Evolutionary conservation across 345 rosid species (phyloP), one percentile per base, ranked within the genome.

Genomic region (Gossypium australe): DNA sequence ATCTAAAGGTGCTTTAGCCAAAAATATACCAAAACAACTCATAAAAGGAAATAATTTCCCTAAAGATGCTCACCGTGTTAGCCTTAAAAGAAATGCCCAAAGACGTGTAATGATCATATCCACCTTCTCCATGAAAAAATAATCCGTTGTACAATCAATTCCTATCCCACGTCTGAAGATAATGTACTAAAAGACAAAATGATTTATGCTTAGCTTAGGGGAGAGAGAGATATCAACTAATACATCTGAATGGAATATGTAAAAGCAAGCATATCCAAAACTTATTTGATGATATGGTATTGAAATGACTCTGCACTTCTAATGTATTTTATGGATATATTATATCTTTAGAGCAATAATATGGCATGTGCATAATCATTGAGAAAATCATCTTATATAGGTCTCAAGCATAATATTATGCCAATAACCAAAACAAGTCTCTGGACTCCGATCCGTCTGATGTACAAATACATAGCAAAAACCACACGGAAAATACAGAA

Each of bases 151-250:
- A 76, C 67, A 81, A 85, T 94, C 98, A 73, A 92, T 62, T 74
- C 97, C 98, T 67, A 94, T 87, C 60, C 98, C 98, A 47, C 97
- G 92, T 72, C 98, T 87, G 85, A 94, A 94, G 81, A 94, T 90
- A 71, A 94, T 84, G 68, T 88, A 94, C 98, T 94, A 74, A 71
- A 34, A 66, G 80, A 75, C 14, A 20, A 77, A 76, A 55, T 47
- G 25, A 11, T 67, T 25, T 29, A 49, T 38, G 25, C 53, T 69
- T 47, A 43, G 72, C 12, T 51, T 55, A 11, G 22, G 45, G 45
- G 45, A 48, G 52, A 75, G 12, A 75, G 12, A n/a, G 38, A 75
- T 41, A 7, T n/a, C 58, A n/a, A 55, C 24, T 8, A n/a, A 55
- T 55, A n/a, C 58, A n/a, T 17, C 22, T 55, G 18, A 55, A 55